Conservation (phyloP, 164 flowering plant species). For the Aristolochia californica region DNA sequence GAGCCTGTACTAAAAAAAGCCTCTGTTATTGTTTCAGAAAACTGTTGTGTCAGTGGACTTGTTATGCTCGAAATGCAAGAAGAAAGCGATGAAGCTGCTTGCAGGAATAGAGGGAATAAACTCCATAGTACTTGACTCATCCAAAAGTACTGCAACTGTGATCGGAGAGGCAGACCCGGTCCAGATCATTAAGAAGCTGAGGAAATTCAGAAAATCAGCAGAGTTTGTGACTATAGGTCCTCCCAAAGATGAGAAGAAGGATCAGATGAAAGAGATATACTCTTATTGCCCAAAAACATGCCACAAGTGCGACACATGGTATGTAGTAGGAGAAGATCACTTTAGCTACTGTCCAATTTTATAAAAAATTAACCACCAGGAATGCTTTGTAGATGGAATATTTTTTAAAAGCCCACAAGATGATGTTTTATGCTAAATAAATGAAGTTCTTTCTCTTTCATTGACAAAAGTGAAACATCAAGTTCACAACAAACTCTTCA, state of each 20-base stretch:
- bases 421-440: neutral
- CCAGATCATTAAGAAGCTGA: constrained; percentile 32
- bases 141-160: constrained; percentile 38
- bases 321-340: constrained; percentile 24
- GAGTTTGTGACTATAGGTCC: constrained; percentile 34
- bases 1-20: constrained; percentile 11
- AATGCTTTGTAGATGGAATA: too few species aligned
- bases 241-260: constrained; percentile 35
- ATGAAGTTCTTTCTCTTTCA: too few species aligned
- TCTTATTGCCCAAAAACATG: too few species aligned
- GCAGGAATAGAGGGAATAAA: too few species aligned
- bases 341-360: constrained; percentile 31
- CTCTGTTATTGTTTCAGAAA: constrained; percentile 42
- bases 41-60: constrained; percentile 49
- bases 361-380: constrained; percentile 5
- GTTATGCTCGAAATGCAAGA: constrained; percentile 46
- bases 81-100: constrained; percentile 55
- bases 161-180: constrained; percentile 49
- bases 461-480: too few species aligned
- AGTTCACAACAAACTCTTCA: too few species aligned
- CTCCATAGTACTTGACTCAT: constrained; percentile 41
- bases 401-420: neutral
- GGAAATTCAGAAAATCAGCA: constrained; percentile 40
- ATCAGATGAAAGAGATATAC: too few species aligned
- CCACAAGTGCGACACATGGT: constrained; percentile 48